These are phyloP conservation scores for Claviceps maximensis DNA, from an alignment of 2,329 filamentous ascomycete species.

Conservation along the genomic window DNA sequence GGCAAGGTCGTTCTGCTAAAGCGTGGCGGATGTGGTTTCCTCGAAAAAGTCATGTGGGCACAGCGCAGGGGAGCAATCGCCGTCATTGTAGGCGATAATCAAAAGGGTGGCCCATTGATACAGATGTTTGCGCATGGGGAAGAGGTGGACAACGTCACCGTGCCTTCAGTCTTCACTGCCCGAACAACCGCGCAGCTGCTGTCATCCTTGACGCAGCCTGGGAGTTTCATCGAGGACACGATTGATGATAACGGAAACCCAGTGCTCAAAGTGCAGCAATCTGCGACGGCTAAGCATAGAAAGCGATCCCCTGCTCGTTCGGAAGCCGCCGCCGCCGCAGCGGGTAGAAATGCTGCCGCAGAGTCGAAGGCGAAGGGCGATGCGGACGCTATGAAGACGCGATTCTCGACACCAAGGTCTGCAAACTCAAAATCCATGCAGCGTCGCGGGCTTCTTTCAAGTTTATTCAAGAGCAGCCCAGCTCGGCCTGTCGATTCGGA, in stretches of 20 bases:
- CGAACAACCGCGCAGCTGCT: slow-evolving; percentile 88
- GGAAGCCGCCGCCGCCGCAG: slow-evolving; percentile 16
- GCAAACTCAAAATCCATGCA: slow-evolving; percentile 7
- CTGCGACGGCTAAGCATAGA: slow-evolving; percentile 24
- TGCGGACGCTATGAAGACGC: slow-evolving; percentile 13
- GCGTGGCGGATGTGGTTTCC: slow-evolving; percentile 86
- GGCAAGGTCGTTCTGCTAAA: slow-evolving; percentile 88
- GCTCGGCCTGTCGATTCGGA: slow-evolving; percentile 30
- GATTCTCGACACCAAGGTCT: slow-evolving; percentile 10
- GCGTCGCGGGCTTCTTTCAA: not conserved
- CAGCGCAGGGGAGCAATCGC: slow-evolving; percentile 81
- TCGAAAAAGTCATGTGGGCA: slow-evolving; percentile 96
- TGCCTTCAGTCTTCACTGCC: slow-evolving; percentile 89
- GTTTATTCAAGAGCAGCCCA: slow-evolving; percentile 11
- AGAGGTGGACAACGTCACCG: slow-evolving; percentile 77
- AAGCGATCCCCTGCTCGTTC: slow-evolving; percentile 16
- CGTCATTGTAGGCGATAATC: slow-evolving; percentile 87
- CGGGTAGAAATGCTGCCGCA: slow-evolving; percentile 13
- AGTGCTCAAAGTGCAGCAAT: slow-evolving; percentile 38
- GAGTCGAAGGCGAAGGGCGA: slow-evolving; percentile 15
- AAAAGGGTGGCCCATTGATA: slow-evolving; percentile 74
- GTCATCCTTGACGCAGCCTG: slow-evolving; percentile 69
- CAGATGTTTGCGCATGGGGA: slow-evolving; percentile 98
- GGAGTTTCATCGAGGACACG: slow-evolving; percentile 47
- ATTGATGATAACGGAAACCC: slow-evolving; percentile 48